Conservation (phyloP, 495 filamentous ascomycete genomes). For the Penicillium arizonense region DNA sequence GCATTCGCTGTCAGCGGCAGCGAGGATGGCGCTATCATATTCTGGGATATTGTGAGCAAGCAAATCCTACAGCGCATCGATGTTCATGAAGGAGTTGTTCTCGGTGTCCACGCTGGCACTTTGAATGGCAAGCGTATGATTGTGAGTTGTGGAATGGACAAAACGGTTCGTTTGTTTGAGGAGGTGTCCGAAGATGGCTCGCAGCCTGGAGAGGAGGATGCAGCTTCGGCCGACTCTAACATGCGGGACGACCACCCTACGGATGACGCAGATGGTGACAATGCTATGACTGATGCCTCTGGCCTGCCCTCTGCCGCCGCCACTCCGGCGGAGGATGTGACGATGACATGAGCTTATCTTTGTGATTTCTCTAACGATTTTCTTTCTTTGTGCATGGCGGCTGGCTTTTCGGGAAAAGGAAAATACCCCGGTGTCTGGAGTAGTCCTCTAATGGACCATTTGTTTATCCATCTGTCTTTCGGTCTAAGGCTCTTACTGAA, state of each 20-base stretch:
- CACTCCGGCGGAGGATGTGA: constrained; percentile 25
- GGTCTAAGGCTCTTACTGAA: not conserved
- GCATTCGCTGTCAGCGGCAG: constrained; percentile 75
- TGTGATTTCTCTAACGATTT: constrained; percentile 2
- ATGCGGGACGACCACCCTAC: constrained; percentile 2
- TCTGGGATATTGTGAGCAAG: constrained; percentile 90
- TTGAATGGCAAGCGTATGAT: constrained; percentile 41
- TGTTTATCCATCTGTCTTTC: not conserved
- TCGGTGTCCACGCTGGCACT: constrained; percentile 70
- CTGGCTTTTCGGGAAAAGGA: constrained; percentile 13
- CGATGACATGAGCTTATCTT: constrained; percentile 20
- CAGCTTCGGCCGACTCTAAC: not conserved
- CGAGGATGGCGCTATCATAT: constrained; percentile 79
- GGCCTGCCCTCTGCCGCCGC: constrained; percentile 11
- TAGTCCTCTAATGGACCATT: constrained; percentile 5
- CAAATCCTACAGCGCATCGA: constrained; percentile 70
- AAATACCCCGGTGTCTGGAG: constrained; percentile 31
- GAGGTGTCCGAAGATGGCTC: constrained; percentile 26
- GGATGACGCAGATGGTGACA: constrained; percentile 15
- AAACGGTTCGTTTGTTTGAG: constrained; percentile 63
- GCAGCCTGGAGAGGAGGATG: not conserved
- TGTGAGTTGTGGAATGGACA: constrained; percentile 64
- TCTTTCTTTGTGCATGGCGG: constrained; percentile 17
- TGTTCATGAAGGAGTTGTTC: constrained; percentile 75
- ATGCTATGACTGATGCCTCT: constrained; percentile 22